Conservation (phyloP, 305 asterid genomes). For the Solanum hybrid region DNA sequence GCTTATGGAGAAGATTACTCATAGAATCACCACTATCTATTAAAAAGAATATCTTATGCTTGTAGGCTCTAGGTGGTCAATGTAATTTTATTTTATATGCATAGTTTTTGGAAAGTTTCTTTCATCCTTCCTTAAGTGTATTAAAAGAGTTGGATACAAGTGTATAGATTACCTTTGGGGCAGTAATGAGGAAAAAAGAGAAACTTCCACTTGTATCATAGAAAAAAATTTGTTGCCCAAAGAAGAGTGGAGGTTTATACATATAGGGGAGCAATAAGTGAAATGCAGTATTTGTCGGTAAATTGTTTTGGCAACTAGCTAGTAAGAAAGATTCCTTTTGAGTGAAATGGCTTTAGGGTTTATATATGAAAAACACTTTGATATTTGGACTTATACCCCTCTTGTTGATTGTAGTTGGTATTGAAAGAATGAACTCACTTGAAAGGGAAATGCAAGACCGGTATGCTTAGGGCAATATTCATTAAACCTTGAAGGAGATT, state of each 20-base stretch:
- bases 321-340: background rate
- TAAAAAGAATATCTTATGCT: background rate
- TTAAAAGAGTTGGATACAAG: background rate
- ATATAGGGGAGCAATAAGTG: background rate
- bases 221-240: background rate
- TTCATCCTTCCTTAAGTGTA: background rate
- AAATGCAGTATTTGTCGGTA: background rate
- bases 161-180: background rate
- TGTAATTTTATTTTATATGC: background rate
- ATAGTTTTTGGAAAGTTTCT: background rate
- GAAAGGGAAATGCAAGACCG: background rate
- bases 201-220: background rate
- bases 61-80: background rate
- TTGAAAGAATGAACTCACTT: background rate
- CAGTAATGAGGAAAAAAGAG: background rate
- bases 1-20: background rate
- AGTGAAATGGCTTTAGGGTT: background rate
- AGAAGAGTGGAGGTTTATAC: background rate
- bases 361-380: background rate
- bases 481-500: background rate
- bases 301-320: background rate
- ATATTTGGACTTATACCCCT: background rate
- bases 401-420: background rate
- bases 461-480: background rate
- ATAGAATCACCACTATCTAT: background rate